Evolutionary conservation across 768 basidiomycete species (phyloP).

Genomic region (Auriscalpium microsporum): DNA sequence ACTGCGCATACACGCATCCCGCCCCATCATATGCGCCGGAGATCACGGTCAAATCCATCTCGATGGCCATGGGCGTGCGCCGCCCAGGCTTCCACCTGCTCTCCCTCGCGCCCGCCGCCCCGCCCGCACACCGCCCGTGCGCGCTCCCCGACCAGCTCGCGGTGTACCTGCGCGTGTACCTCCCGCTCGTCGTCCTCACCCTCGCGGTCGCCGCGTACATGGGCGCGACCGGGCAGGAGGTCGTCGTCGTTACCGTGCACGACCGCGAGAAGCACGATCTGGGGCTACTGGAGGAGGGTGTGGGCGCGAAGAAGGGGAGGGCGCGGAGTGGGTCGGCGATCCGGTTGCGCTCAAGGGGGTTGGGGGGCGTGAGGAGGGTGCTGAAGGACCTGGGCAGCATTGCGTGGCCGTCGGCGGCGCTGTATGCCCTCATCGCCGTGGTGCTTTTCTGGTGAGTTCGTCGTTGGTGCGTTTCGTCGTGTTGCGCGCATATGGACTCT

Average conservation of each 20-base stretch:
- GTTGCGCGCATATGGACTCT: no score
- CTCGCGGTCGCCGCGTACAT: constrained; percentile 25
- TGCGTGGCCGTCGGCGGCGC: background rate
- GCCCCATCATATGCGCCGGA: constrained; percentile 43
- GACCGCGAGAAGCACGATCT: background rate
- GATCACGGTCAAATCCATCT: constrained; percentile 83
- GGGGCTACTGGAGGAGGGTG: background rate
- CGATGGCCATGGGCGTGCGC: constrained; percentile 81
- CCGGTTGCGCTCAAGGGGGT: background rate
- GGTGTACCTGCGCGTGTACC: constrained; percentile 67
- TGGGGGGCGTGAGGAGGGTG: background rate
- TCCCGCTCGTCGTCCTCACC: constrained; percentile 58
- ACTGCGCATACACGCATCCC: constrained; percentile 57
- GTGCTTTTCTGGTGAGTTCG: background rate
- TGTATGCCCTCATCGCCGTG: background rate
- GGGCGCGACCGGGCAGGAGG: background rate
- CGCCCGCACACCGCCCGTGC: constrained; percentile 54
- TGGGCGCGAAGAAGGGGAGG: background rate
- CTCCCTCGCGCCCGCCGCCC: constrained; percentile 47
- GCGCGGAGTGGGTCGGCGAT: background rate
- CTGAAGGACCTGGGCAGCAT: background rate
- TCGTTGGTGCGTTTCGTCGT: no score
- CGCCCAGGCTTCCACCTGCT: constrained; percentile 87
- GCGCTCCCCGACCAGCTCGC: constrained; percentile 76
- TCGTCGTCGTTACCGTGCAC: background rate